A percentile compares a stretch with the other conserved stretches of the same genome.
phyloP scores from a whole-genome alignment of 441 rosid genomes.

The Pelargonium fulgidum region DNA sequence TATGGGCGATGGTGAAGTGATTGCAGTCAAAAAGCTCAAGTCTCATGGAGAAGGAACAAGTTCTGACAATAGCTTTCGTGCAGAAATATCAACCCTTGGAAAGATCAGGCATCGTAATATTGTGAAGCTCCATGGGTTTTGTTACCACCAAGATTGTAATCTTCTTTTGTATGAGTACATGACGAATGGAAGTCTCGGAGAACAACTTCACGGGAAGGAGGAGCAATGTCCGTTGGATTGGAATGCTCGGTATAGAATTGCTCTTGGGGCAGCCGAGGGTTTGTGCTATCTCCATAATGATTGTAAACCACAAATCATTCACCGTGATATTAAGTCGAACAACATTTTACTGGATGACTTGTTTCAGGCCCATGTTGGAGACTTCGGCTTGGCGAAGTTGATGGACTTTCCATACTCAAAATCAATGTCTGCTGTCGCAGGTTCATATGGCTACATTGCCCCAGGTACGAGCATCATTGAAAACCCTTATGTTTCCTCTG shows the following conservation, averaged over 20 bases:
- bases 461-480: conserved; percentile 51
- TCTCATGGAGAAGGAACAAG: conserved; percentile 72
- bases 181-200: conserved; percentile 87
- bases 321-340: conserved; percentile 87
- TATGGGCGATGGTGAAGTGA: conserved; percentile 60
- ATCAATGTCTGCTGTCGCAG: conserved; percentile 92
- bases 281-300: conserved; percentile 90
- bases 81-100: conserved; percentile 87
- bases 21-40: conserved; percentile 73
- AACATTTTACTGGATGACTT: conserved; percentile 80
- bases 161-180: conserved; percentile 85
- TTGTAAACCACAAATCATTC: conserved; percentile 86
- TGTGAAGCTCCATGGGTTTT: conserved; percentile 84
- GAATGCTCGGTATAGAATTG: conserved; percentile 76
- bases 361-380: conserved; percentile 94
- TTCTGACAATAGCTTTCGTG: conserved; percentile 75
- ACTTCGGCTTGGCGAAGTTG: conserved; percentile 92
- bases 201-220: conserved; percentile 53
- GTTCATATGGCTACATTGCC: conserved; percentile 95
- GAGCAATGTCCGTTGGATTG: conserved; percentile 34
- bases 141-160: conserved; percentile 69
- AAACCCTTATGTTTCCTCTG: too few species aligned
- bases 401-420: conserved; percentile 93
- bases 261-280: conserved; percentile 95
- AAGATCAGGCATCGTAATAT: conserved; percentile 90